Percentiles rank a stretch among this genome's conserved stretches.
phyloP scores from a whole-genome alignment of 139 green algal genomes.

The Coelastrella sp. region DNA sequence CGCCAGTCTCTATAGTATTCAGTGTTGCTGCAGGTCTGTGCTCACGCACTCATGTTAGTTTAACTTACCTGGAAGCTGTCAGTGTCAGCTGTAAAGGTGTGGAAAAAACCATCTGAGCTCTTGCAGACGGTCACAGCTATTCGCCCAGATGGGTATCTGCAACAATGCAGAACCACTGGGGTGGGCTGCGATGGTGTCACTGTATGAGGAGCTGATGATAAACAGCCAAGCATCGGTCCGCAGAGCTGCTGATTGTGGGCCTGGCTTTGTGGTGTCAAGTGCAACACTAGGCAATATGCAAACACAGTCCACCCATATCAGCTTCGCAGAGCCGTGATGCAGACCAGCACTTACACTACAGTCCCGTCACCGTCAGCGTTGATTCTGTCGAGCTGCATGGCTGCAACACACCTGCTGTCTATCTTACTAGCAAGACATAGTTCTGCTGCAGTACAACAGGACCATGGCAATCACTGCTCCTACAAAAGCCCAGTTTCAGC shows the following conservation, averaged over 20 bases:
- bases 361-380: conserved; percentile 30
- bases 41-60: too few species aligned
- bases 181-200: too few species aligned
- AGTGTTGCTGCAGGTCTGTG: too few species aligned
- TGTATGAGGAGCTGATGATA: neutral
- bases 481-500: too few species aligned
- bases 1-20: too few species aligned
- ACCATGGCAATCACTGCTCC: too few species aligned
- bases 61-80: conserved; percentile 37
- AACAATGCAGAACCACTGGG: neutral
- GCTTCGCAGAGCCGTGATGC: too few species aligned
- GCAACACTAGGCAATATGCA: too few species aligned
- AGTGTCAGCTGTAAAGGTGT: conserved; percentile 40
- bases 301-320: too few species aligned
- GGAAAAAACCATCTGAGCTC: conserved; percentile 18
- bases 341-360: neutral
- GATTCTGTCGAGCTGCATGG: conserved; percentile 35
- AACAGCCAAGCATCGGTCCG: neutral
- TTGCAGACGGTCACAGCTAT: conserved; percentile 38
- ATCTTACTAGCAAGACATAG: neutral
- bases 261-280: too few species aligned
- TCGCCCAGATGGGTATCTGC: conserved; percentile 39
- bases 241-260: too few species aligned
- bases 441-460: neutral
- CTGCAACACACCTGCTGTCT: too few species aligned